Percentiles rank a stretch among this genome's conserved stretches.
phyloP scores from a whole-genome alignment of 1,284 basidiomycete species.

The Ceratorhiza oryzae-sativae region DNA sequence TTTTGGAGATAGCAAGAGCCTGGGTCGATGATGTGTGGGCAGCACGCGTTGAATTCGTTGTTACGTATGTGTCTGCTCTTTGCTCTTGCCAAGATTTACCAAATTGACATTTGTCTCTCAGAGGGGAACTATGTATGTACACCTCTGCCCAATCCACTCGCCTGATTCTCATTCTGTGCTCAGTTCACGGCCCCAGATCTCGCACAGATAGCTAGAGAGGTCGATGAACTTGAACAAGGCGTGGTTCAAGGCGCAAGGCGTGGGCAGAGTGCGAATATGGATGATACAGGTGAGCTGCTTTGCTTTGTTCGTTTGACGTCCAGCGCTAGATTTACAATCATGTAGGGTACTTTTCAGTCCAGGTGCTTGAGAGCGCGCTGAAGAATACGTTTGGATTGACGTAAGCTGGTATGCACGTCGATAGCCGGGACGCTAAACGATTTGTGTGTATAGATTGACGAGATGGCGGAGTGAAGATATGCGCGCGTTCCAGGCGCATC shows the following conservation, averaged over 20 bases:
- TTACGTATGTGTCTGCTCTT: constrained; percentile 56
- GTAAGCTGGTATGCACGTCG: constrained; percentile 56
- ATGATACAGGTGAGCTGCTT: constrained; percentile 72
- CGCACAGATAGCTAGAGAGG: constrained; percentile 74
- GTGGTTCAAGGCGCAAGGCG: constrained; percentile 54
- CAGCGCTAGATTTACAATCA: constrained; percentile 25
- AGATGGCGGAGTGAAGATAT: constrained; percentile 88
- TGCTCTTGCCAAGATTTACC: not conserved
- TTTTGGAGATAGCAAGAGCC: constrained; percentile 60
- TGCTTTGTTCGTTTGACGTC: constrained; percentile 42
- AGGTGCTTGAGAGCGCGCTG: constrained; percentile 81
- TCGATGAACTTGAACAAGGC: constrained; percentile 60
- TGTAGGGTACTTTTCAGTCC: constrained; percentile 84
- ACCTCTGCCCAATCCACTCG: constrained; percentile 15
- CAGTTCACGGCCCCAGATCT: constrained; percentile 88
- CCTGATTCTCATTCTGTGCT: constrained; percentile 11
- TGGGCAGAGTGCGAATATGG: constrained; percentile 78
- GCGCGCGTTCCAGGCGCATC: constrained; percentile 73
- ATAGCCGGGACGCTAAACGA: no score
- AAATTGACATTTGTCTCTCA: constrained; percentile 47
- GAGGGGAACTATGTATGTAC: constrained; percentile 72
- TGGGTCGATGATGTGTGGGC: constrained; percentile 85
- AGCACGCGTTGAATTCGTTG: constrained; percentile 85
- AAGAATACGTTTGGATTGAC: constrained; percentile 78
- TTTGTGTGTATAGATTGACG: constrained; percentile 60